A percentile compares a stretch with the other conserved stretches of the same genome.
Conservation (phyloP, 192 early-diverging fungal genomes). For the Coemansia sp. region DNA sequence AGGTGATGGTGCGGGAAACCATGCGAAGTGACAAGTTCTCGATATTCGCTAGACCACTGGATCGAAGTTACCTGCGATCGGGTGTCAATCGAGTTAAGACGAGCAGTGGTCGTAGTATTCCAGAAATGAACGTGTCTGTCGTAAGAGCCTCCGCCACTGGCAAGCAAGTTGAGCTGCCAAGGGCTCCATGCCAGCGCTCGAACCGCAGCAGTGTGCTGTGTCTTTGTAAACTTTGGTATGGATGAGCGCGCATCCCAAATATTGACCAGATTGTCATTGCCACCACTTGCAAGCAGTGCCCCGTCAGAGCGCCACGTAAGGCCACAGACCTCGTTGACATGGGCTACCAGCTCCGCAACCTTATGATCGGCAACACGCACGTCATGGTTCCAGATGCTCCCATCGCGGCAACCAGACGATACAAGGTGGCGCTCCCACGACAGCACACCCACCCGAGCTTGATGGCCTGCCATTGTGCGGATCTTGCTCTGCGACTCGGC, state of each 20-base stretch:
- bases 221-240: slow-evolving; percentile 68
- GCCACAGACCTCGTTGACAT: slow-evolving; percentile 83
- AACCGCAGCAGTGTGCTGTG: slow-evolving; percentile 84
- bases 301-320: slow-evolving; percentile 84
- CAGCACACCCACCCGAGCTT: slow-evolving; percentile 77
- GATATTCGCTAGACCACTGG: slow-evolving; percentile 79
- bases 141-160: slow-evolving; percentile 87
- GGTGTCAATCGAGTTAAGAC: slow-evolving; percentile 71
- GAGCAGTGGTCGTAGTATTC: slow-evolving; percentile 72
- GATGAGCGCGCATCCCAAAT: slow-evolving; percentile 80
- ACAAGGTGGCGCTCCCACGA: slow-evolving; percentile 84
- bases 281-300: slow-evolving; percentile 82
- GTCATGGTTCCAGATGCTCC: slow-evolving; percentile 93
- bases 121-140: slow-evolving; percentile 92
- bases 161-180: slow-evolving; percentile 80
- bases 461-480: slow-evolving; percentile 81
- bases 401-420: slow-evolving; percentile 84
- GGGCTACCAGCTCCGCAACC: slow-evolving; percentile 65
- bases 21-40: slow-evolving; percentile 89
- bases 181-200: slow-evolving; percentile 97
- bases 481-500: slow-evolving; percentile 70
- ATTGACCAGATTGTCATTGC: slow-evolving; percentile 90
- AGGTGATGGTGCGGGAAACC: slow-evolving; percentile 89
- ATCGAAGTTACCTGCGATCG: slow-evolving; percentile 92
- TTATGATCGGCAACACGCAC: slow-evolving; percentile 87